Conservation (phyloP, 2,329 filamentous ascomycete genomes). For the Venturia nashicola region DNA sequence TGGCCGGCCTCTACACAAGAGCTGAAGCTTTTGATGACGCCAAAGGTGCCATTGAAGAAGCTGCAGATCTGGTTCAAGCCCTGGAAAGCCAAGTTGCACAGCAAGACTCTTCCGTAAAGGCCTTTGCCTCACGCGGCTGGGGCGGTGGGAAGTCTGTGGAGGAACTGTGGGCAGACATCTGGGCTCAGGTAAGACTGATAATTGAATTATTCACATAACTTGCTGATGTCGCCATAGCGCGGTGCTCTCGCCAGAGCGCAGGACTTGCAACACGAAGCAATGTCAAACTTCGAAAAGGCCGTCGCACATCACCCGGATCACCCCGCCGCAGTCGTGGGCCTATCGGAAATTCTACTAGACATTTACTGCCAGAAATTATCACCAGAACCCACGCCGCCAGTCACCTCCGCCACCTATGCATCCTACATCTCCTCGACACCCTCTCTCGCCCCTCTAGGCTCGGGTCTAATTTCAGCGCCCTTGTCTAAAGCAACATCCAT, state of each 20-base stretch:
- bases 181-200: slow-evolving; percentile 53
- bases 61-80: slow-evolving; percentile 58
- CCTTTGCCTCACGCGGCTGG: slow-evolving; percentile 58
- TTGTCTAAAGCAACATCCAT: background rate
- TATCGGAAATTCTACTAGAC: slow-evolving; percentile 78
- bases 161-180: slow-evolving; percentile 74
- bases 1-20: slow-evolving; percentile 76
- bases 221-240: slow-evolving; percentile 36
- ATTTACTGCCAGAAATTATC: slow-evolving; percentile 56
- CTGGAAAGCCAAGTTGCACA: slow-evolving; percentile 54
- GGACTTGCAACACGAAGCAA: slow-evolving; percentile 53
- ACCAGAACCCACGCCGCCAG: slow-evolving; percentile 36
- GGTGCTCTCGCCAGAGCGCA: slow-evolving; percentile 55
- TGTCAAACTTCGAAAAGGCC: slow-evolving; percentile 69
- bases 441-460: background rate
- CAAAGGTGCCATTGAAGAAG: slow-evolving; percentile 68
- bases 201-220: background rate
- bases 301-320: slow-evolving; percentile 72
- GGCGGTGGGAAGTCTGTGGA: slow-evolving; percentile 70
- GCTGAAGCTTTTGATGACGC: slow-evolving; percentile 72
- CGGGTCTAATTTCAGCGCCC: background rate
- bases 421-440: slow-evolving; percentile 9
- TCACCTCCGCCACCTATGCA: slow-evolving; percentile 12
- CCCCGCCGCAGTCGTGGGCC: slow-evolving; percentile 62
- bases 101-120: slow-evolving; percentile 45